Base-by-base conservation (phyloP, 306 rosid genomes). In the Lathyrus oleraceus region DNA sequence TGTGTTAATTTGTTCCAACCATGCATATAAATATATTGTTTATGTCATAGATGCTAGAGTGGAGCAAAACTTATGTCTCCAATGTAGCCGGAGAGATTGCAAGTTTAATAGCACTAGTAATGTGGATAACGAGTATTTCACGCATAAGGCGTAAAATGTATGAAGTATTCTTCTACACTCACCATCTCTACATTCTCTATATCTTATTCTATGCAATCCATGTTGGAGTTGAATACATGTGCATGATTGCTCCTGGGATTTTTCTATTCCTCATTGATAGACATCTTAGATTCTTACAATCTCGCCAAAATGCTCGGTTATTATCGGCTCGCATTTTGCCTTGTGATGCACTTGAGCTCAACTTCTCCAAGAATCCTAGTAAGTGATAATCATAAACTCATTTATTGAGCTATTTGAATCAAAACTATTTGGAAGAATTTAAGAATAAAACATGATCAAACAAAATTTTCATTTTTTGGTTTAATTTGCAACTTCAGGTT, bases 101-200 rank as follows among this genome's bases (percentile, higher is more conserved):
- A 49, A 80, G 67, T 14, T 17, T 63, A 42, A 65, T 86, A 16
- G 95, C 89, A 5, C 28, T 84, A 15, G 78, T 42, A 1, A 86
- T 88, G 70, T 85, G 92, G 95, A 74, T 80, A 6, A 82, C 97
- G 0, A 86, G 91, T 75, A 8, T 86, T 44, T 38, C 74, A 0
- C 38, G 83, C 0, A 64, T 86, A 0, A 73, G 97, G 66, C 82
- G 85, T 12, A 86, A 83, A 71, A 85, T 80, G 87, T 91, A 80
- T 56, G 92, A 91, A 67, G 75, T 91, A 6, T 91, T 91, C 82
- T 91, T 70, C 72, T 91, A 91, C 83, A 82, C 85, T 5, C 96
- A 91, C 69, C 84, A 86, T 32, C 86, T 87, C 52, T 90, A 90
- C 71, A 14, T 53, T 0, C 70, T 91, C 73, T 88, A 74, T 64